Evolutionary conservation across 345 rosid genomes (phyloP), one percentile per base, ranked within the genome.

Genomic region (Eucalyptus lansdowneana): DNA sequence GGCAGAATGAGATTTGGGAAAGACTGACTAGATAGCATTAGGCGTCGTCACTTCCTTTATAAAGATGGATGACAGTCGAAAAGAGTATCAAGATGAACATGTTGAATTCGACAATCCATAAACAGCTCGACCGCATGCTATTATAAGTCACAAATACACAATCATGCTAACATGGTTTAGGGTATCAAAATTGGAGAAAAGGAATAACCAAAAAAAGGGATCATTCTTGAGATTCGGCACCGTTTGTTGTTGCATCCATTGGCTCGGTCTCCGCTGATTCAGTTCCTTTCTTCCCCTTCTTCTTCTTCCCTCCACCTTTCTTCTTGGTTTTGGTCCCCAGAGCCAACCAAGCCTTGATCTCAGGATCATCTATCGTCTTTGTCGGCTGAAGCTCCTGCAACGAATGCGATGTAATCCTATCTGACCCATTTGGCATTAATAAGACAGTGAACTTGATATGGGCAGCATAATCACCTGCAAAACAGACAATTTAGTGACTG

Each of bases 361-460:
- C 99, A 31, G 99, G 99, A 91, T 97, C 98, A 56, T 96, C 99
- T 27, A 95, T 49, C 21, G 96, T 91, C 91, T 95, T 98, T 2
- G 96, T 92, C 24, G 99, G 94, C 88, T 94, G 94, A 92, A 97
- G 90, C 91, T 98, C 97, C 92, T 97, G 99, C 88, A 96, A 90
- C 22, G 95, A 17, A 90, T 97, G 98, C 42, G 97, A 93, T 45
- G 99, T 97, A 90, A 98, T 92, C 91, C 97, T 91, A 87, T 98
- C 99, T 9, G 99, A 97, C 44, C 99, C 99, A 80, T 98, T 98
- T 8, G 99, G 99, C 99, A 98, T 97, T 54, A 98, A 92, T 93
- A 98, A 87, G 11, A 97, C 99, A 2, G 99, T 97, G 94, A 97
- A 97, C 87, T 98, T 98, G 62, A 96, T 95, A 91, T 96, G 99